Evolutionary conservation across 2,329 filamentous ascomycete genomes (phyloP), one percentile per base, ranked within the genome.

Genomic region (Bisporella sp.): DNA sequence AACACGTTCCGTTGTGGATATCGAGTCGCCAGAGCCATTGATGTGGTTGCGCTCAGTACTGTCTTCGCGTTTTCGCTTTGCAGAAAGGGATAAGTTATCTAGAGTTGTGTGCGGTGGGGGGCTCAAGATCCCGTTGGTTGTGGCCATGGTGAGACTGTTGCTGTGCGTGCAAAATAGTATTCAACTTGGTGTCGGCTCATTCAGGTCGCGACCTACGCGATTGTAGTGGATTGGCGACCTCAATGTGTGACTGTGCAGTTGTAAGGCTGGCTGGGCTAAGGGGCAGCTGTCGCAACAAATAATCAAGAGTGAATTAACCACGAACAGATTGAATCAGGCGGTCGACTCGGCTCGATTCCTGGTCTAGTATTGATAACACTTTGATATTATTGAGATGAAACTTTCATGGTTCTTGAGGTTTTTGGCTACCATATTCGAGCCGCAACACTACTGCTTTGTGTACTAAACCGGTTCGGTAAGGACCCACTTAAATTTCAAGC

Each of bases 61-160:
- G 46, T 68, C 66, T 60, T 80, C 77, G 72, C 79, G 79, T 69
- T 83, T 83, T 65, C 79, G 72, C 70, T 83, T 83, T 51, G 69
- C 69, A 30, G 72, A 65, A 33, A 70, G 59, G 29, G 62, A 55
- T 37, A 59, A 48, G 46, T 56, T 51, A 37, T 57, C 45, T 39
- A 50, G 47, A 8, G 62, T 61, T 49, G 57, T 58, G 44, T 61
- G 63, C 45, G 59, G 59, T 29, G 58, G 57, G 31, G 69, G 68
- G 54, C 66, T 69, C 48, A 67, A 60, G 49, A 68, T 65, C 59
- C 73, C 74, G 64, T 76, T 75, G 37, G 56, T 54, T 37, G 64
- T 58, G 37, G 63, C 58, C 64, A 67, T 66, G 50, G 49, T 55
- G 57, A 57, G 42, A 33, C 46, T 49, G 48, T 50, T 9, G 35